These are phyloP conservation scores for Nymphaea thermarum DNA, from an alignment of 164 flowering plant species.

Conservation along the genomic window DNA sequence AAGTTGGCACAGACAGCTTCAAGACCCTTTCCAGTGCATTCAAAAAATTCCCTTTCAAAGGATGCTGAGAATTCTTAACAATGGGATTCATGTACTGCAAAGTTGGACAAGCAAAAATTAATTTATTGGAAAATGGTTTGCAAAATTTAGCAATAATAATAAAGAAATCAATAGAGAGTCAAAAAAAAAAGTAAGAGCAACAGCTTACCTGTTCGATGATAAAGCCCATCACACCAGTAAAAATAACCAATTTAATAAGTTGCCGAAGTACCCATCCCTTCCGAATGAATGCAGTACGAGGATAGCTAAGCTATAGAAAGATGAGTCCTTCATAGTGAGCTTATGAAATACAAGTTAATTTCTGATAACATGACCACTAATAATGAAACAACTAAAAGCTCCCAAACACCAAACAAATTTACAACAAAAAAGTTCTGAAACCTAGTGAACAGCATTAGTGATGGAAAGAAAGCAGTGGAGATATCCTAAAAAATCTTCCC, in stretches of 20 bases:
- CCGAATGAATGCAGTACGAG: conserved; percentile 61
- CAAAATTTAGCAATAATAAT: no score
- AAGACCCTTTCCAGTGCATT: conserved; percentile 87
- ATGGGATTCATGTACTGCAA: conserved; percentile 97
- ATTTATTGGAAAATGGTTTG: background rate
- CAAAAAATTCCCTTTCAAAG: conserved; percentile 77
- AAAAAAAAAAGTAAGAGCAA: background rate
- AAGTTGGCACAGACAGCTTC: conserved; percentile 93
- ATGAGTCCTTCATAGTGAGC: background rate
- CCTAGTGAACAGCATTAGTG: no score
- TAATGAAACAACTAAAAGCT: no score
- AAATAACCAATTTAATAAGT: conserved; percentile 66
- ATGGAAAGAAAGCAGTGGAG: no score
- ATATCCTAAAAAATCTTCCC: no score
- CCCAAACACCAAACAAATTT: no score
- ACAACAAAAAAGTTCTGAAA: no score
- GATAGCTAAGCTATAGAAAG: conserved; percentile 64
- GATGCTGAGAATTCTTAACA: conserved; percentile 87
- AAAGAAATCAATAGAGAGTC: background rate
- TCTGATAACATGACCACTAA: no score
- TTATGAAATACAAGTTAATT: no score
- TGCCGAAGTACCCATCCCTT: conserved; percentile 90
- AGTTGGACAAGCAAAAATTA: conserved; percentile 12
- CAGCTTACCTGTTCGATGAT: conserved; percentile 74
- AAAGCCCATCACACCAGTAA: conserved; percentile 92